Evolutionary conservation across 805 yeast species (phyloP), one percentile per base, ranked within the genome.

Genomic region (Candida yuanshanica): DNA sequence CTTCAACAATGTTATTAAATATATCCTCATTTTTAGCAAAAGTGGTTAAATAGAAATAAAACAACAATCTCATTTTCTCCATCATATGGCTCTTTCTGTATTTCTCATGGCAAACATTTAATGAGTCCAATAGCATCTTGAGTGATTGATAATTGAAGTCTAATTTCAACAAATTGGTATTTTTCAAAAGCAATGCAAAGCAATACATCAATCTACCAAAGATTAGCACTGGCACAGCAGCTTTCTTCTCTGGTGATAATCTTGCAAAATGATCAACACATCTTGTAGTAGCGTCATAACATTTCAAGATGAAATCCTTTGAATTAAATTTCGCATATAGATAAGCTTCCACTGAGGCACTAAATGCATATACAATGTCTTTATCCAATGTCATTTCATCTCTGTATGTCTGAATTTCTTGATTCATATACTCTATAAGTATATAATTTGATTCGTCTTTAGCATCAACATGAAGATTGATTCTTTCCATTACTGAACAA

Each of bases 401-500:
- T 22, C 35, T 41, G 20, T 48, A 39, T 2, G 11, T n/a, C 7
- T 47, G 48, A 18, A 56, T 46, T 33, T 51, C 55, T 20, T 34
- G 18, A 5, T 42, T 26, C 17, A 56, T 43, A 33, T 44, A 41
- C 18, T 44, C 44, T 8, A 56, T 39, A 25, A 55, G 21, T 0
- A 47, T 40, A 12, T 37, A 33, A 26, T 55, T 53, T 4, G 45
- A 46, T n/a, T 48, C 45, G 31, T 49, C 55, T 7, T 45, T 29
- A 2, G 35, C 4, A 7, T 36, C 40, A 11, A 55, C 35, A 26
- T 50, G 48, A 9, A 35, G 34, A 13, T 55, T 58, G 24, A 81
- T 76, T 38, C 71, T 74, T 49, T 86, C 95, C 48, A 85, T 63
- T 14, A 75, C 54, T 45, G 75, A 75, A 45, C 76, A 77, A 45